Conservation (phyloP, 75 land plant species). For the Gnetum montanum region DNA sequence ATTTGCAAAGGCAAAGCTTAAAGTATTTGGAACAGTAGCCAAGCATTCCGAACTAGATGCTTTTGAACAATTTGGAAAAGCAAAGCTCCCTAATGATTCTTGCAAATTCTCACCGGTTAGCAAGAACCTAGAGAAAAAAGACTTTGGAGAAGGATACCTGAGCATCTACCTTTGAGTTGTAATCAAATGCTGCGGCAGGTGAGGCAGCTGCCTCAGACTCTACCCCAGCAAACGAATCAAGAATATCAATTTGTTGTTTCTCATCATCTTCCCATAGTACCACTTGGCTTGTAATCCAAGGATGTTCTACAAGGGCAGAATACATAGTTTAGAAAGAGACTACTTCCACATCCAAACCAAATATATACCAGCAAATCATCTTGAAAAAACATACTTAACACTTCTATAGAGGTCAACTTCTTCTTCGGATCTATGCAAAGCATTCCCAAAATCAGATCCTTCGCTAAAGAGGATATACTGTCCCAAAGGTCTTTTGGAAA, state of each 20-base stretch:
- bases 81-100: slow-evolving; percentile 26
- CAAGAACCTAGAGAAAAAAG: slow-evolving; percentile 44
- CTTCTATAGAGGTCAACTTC: slow-evolving; percentile 48
- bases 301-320: slow-evolving; percentile 29
- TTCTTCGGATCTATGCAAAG: slow-evolving; percentile 37
- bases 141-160: slow-evolving; percentile 30
- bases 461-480: slow-evolving; percentile 41
- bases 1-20: slow-evolving; percentile 41
- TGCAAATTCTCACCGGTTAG: slow-evolving; percentile 7
- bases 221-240: not conserved
- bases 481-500: slow-evolving; percentile 48
- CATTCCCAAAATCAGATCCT: slow-evolving; percentile 50
- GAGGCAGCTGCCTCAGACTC: slow-evolving; percentile 2
- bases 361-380: not conserved
- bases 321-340: not conserved
- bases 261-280: not conserved
- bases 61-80: slow-evolving; percentile 17
- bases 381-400: slow-evolving; percentile 29
- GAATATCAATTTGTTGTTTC: not conserved
- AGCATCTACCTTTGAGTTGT: slow-evolving; percentile 8
- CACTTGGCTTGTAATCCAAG: slow-evolving; percentile 25
- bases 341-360: not conserved
- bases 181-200: slow-evolving; percentile 7
- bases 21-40: slow-evolving; percentile 15
- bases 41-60: slow-evolving; percentile 17